Conservation (phyloP, 768 basidiomycete genomes). For the Fibroporia radiculosa region DNA sequence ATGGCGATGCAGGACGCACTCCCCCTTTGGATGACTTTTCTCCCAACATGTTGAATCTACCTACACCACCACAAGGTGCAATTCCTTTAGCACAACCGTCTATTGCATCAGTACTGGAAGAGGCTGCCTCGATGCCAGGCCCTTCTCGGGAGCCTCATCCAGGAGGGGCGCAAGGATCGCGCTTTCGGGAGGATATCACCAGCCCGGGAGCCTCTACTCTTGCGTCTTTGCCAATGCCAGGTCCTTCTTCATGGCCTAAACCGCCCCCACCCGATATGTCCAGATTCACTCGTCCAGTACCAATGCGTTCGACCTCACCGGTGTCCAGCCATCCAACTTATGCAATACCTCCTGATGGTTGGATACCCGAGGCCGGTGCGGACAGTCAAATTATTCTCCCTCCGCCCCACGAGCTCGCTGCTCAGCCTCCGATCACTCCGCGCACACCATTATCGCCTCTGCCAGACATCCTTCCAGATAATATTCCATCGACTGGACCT, state of each 20-base stretch:
- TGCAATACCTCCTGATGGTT: conserved; percentile 17
- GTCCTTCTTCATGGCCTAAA: conserved; percentile 7
- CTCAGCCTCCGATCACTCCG: conserved; percentile 3
- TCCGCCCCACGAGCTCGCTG: conserved; percentile 12
- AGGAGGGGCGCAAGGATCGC: conserved; percentile 16
- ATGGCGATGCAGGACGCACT: background rate
- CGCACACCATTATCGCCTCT: conserved; percentile 6
- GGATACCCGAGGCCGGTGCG: conserved; percentile 15
- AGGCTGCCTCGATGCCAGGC: background rate
- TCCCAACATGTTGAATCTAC: conserved; percentile 6
- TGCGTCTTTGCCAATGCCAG: conserved; percentile 5
- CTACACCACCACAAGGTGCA: conserved; percentile 6
- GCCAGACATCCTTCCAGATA: conserved; percentile 1
- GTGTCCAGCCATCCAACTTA: conserved; percentile 13
- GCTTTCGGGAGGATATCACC: conserved; percentile 18
- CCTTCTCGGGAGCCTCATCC: background rate
- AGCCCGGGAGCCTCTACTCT: conserved; percentile 15
- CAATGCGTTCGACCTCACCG: conserved; percentile 10
- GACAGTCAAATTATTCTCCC: conserved; percentile 13
- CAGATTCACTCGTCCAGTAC: conserved; percentile 6
- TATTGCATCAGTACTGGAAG: background rate
- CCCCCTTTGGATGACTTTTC: conserved; percentile 9
- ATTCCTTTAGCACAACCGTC: conserved; percentile 4
- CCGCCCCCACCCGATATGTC: background rate
- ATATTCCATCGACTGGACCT: background rate